These are phyloP conservation scores for Ligustrum vulgare DNA, from an alignment of 257 asterid genomes.

Conservation along the genomic window DNA sequence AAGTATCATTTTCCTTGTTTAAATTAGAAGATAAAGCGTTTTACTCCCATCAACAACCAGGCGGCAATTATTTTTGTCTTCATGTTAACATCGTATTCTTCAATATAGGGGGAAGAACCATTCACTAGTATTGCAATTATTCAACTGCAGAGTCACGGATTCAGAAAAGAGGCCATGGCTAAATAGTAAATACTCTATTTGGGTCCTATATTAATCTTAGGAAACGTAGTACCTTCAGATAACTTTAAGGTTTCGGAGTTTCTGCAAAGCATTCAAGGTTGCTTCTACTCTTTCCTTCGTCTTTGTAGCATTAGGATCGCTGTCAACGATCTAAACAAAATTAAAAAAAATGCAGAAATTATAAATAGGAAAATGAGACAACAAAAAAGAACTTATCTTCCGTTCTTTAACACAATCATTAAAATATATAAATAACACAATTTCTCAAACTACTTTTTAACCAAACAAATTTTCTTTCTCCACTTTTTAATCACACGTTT, in stretches of 20 bases:
- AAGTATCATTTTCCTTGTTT: no score
- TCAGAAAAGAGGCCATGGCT: no score
- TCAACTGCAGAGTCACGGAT: background rate
- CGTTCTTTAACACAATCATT: no score
- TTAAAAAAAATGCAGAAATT: background rate
- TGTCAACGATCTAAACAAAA: background rate
- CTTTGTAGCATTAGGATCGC: background rate
- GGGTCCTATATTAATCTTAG: no score
- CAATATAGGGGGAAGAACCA: background rate
- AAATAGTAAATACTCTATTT: no score
- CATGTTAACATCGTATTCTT: background rate
- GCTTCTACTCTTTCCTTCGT: background rate
- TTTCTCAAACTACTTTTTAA: no score
- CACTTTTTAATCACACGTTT: no score
- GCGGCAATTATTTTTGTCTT: background rate
- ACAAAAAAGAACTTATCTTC: no score
- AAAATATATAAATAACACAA: no score
- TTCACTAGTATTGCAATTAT: background rate
- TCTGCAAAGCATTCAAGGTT: background rate
- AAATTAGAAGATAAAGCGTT: background rate
- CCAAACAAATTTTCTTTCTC: no score
- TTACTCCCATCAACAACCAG: background rate
- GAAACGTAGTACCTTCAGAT: constrained; percentile 29
- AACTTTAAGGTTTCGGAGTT: constrained; percentile 18
- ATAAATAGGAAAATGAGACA: background rate